phyloP scores from a whole-genome alignment of 768 basidiomycete genomes.

The Suillus occidentalis region DNA sequence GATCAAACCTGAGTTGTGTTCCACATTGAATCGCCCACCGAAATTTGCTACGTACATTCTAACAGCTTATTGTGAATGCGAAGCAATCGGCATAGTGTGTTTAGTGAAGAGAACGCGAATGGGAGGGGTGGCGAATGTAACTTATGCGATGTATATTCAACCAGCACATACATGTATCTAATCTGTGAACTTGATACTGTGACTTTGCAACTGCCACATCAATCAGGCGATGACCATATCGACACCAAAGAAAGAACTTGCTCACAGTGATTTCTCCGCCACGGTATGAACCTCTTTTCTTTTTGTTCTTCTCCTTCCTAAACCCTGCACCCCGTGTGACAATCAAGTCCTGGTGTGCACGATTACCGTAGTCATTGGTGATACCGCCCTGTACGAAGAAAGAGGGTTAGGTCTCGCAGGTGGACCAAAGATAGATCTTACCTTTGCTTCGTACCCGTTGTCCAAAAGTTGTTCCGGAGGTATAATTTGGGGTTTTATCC shows the following conservation, averaged over 20 bases:
- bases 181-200: conserved; percentile 85
- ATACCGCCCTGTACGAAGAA: conserved; percentile 51
- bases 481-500: conserved; percentile 69
- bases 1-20: neutral
- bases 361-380: conserved; percentile 82
- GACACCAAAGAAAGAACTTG: conserved; percentile 8
- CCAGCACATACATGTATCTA: conserved; percentile 14
- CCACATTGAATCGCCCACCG: neutral
- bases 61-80: neutral
- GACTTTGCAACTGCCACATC: conserved; percentile 62
- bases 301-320: conserved; percentile 99
- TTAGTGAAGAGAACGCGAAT: neutral
- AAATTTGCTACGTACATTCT: neutral
- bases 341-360: conserved; percentile 83
- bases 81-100: neutral
- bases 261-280: conserved; percentile 94
- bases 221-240: conserved; percentile 6
- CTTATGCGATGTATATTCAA: conserved; percentile 3
- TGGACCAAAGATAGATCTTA: conserved; percentile 31
- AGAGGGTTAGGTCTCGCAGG: neutral
- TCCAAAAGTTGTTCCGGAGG: conserved; percentile 43
- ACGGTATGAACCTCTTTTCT: conserved; percentile 92
- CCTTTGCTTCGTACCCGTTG: conserved; percentile 83
- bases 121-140: neutral
- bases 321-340: conserved; percentile 94